These are phyloP conservation scores for Boletus rufocinnamomeus DNA, from an alignment of 768 basidiomycete genomes.

Conservation along the genomic window DNA sequence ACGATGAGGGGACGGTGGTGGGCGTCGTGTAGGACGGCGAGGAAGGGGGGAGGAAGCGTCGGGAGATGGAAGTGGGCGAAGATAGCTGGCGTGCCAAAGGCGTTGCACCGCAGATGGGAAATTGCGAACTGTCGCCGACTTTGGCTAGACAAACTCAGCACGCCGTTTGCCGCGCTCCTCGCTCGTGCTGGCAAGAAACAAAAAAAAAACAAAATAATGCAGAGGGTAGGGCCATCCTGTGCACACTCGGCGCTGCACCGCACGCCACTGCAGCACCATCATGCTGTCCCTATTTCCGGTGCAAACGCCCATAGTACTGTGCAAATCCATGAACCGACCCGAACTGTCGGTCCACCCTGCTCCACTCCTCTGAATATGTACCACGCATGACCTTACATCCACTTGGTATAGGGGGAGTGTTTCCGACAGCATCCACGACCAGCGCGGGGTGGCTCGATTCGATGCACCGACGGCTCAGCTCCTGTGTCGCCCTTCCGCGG, in stretches of 20 bases:
- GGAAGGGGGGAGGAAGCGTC: neutral
- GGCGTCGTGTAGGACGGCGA: neutral
- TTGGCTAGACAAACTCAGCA: constrained; percentile 33
- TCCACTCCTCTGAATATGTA: too few relatives aligned
- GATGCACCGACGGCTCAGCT: too few relatives aligned
- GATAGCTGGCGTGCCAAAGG: constrained; percentile 36
- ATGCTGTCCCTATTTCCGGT: neutral
- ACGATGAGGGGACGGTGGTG: neutral
- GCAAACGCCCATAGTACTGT: too few relatives aligned
- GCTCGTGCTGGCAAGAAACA: neutral
- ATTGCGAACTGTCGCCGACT: constrained; percentile 21
- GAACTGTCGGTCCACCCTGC: too few relatives aligned
- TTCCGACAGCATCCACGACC: too few relatives aligned
- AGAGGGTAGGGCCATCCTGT: neutral
- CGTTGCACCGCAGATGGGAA: constrained; percentile 40
- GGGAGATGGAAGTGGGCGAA: constrained; percentile 24
- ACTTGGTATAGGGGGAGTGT: too few relatives aligned
- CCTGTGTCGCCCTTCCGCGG: too few relatives aligned
- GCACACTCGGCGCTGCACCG: neutral
- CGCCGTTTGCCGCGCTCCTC: constrained; percentile 29
- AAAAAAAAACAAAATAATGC: neutral
- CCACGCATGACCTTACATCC: too few relatives aligned
- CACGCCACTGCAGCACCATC: neutral
- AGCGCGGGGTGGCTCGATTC: too few relatives aligned
- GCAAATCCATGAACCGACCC: too few relatives aligned